Base-by-base conservation (phyloP, 805 yeast species). In the Lipomyces spencermartinsiae region DNA sequence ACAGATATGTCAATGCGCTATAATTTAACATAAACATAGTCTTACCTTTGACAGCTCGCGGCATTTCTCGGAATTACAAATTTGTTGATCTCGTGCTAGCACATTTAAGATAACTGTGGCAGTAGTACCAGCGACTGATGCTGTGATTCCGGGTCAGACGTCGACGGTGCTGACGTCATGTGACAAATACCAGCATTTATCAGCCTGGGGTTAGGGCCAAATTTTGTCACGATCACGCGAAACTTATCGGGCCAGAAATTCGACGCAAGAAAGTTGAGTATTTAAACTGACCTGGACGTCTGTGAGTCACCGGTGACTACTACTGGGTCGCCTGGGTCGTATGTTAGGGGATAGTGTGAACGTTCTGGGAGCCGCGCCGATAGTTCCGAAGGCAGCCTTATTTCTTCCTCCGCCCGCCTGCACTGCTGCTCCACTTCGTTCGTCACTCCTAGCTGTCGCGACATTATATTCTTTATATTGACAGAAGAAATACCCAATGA, bases 11-110 rank as follows among this genome's bases (percentile, higher is more conserved):
- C 5, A 31, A 8, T 34, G 31, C 8, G 7, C n/a, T 19, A 16
- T 3, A 53, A 2, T 33, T 19, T 46, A 35, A 39, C 12, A 37
- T 1, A 58, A 22, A 14, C 1, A 57, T 8, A 31, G 19, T 62
- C 62, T 31, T 22, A 68, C 72, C 71, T 39, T 66, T 64, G n/a
- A 61, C 66, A 5, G 72, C 72, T 8, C 72, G 72, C n/a, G 72
- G 72, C 72, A 69, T 68, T 31, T n/a, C 29, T 25, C 58, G 29
- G 62, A 25, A 43, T 8, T 4, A 22, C 25, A n/a, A n/a, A 43
- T 2, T 43, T 6, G 8, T 43, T 16, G n/a, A 22, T 1, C 10
- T 43, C 16, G 8, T 37, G 43, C 43, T 37, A 37, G 4, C 43
- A 1, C 1, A 37, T 16, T 37, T 12, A 1, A 16, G 43, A 37